Conservation (phyloP, 306 rosid genomes). For the Acacia acuminata region DNA sequence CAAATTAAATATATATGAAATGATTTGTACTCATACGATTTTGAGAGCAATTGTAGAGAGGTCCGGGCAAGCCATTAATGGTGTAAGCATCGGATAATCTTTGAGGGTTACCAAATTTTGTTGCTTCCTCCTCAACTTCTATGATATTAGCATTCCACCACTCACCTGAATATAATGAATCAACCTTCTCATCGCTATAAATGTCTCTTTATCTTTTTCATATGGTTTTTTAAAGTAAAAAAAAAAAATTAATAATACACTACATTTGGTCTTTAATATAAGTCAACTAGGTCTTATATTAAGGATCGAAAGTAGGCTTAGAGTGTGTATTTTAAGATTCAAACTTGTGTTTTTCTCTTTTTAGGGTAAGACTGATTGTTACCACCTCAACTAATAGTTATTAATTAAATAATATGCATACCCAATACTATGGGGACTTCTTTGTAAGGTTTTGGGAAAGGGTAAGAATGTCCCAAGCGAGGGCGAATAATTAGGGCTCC, state of each 20-base stretch:
- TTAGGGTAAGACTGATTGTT: too few species aligned
- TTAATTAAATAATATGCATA: neutral
- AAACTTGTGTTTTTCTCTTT: too few species aligned
- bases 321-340: too few species aligned
- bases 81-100: slow-evolving; percentile 45
- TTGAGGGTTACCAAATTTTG: slow-evolving; percentile 28
- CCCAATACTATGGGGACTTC: slow-evolving; percentile 50
- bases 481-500: slow-evolving; percentile 59
- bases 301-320: too few species aligned
- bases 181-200: neutral
- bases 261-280: too few species aligned
- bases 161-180: slow-evolving; percentile 43
- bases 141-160: slow-evolving; percentile 58
- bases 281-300: too few species aligned
- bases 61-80: slow-evolving; percentile 57
- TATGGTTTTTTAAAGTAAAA: too few species aligned
- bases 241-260: too few species aligned
- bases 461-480: slow-evolving; percentile 17
- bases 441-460: slow-evolving; percentile 34
- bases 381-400: too few species aligned
- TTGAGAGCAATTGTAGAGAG: slow-evolving; percentile 46
- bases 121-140: slow-evolving; percentile 37
- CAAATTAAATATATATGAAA: too few species aligned
- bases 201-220: neutral
- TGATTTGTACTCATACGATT: neutral